Conservation (phyloP, 441 rosid genomes). For the Pelargonium fulgidum region DNA sequence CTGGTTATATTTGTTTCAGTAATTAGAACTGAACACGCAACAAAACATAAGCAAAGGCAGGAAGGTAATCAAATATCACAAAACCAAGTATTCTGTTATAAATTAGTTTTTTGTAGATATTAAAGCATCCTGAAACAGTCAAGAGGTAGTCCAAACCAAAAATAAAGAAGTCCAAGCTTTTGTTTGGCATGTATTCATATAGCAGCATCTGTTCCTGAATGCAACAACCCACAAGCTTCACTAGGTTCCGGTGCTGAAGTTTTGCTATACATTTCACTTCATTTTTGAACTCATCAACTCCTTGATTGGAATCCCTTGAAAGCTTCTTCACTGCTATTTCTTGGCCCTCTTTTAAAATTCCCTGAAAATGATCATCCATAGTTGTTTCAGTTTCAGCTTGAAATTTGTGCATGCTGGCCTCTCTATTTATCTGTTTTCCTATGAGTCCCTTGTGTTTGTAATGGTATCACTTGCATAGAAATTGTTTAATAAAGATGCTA, state of each 20-base stretch:
- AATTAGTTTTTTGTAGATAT: not conserved
- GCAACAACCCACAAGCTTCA: conserved; percentile 30
- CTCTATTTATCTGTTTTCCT: no score
- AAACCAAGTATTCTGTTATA: no score
- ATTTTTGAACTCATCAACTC: conserved; percentile 32
- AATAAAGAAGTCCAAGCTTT: conserved; percentile 34
- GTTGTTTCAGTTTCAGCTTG: not conserved
- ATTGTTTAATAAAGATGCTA: no score
- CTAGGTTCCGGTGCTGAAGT: conserved; percentile 35
- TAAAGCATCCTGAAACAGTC: no score
- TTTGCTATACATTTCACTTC: conserved; percentile 29
- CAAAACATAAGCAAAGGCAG: not conserved
- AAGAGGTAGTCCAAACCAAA: conserved; percentile 27
- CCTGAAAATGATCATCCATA: conserved; percentile 12
- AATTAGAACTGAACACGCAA: no score
- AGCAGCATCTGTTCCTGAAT: conserved; percentile 27
- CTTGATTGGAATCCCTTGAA: conserved; percentile 28
- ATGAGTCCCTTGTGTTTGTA: no score
- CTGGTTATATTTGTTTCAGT: not conserved
- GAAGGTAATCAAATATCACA: no score
- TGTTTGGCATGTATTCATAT: conserved; percentile 33
- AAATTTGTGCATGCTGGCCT: no score
- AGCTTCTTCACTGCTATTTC: conserved; percentile 36
- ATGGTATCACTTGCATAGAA: no score
- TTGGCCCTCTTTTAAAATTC: conserved; percentile 21